Percentiles rank a stretch among this genome's conserved stretches.
phyloP scores from a whole-genome alignment of 2,329 filamentous ascomycete genomes.

The Orbilia oligospora region DNA sequence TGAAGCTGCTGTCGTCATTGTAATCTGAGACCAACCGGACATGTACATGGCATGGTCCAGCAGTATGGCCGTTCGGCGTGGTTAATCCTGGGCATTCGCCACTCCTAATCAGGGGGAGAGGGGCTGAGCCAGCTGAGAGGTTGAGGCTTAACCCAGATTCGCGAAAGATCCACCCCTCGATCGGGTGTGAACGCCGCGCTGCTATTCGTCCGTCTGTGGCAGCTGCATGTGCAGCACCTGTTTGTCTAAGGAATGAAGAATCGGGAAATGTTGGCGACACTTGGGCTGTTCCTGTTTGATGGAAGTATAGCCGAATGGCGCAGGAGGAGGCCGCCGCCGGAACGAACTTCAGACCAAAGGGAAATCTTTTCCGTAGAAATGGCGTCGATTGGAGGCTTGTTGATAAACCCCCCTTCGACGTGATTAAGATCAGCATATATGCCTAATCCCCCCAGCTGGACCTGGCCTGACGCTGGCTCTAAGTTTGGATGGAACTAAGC shows the following conservation, averaged over 20 bases:
- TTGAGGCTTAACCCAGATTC: slow-evolving; percentile 59
- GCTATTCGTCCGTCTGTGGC: slow-evolving; percentile 49
- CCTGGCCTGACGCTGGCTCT: slow-evolving; percentile 37
- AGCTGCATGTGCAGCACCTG: slow-evolving; percentile 41
- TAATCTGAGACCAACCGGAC: slow-evolving; percentile 45
- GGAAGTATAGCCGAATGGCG: slow-evolving; percentile 55
- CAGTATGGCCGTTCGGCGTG: slow-evolving; percentile 19
- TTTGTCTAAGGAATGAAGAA: slow-evolving; percentile 46
- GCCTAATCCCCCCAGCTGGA: slow-evolving; percentile 39
- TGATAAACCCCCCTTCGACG: slow-evolving; percentile 34
- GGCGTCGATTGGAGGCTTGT: slow-evolving; percentile 55
- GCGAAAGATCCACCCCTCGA: slow-evolving; percentile 53
- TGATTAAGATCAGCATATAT: slow-evolving; percentile 41
- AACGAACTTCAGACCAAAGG: slow-evolving; percentile 15
- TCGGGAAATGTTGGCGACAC: slow-evolving; percentile 59
- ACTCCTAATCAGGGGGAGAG: slow-evolving; percentile 41
- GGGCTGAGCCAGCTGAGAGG: slow-evolving; percentile 60
- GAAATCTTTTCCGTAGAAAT: slow-evolving; percentile 9
- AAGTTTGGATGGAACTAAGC: slow-evolving; percentile 40
- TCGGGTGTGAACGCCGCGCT: slow-evolving; percentile 27
- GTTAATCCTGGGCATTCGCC: slow-evolving; percentile 46
- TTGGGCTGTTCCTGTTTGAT: slow-evolving; percentile 23
- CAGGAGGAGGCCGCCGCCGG: slow-evolving; percentile 13
- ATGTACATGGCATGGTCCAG: slow-evolving; percentile 33
- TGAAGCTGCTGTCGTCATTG: slow-evolving; percentile 51